A percentile compares a stretch with the other conserved stretches of the same genome.
These are phyloP conservation scores for Calonectria pseudoturangicola DNA, from an alignment of 2,329 filamentous ascomycete species.

Conservation along the genomic window DNA sequence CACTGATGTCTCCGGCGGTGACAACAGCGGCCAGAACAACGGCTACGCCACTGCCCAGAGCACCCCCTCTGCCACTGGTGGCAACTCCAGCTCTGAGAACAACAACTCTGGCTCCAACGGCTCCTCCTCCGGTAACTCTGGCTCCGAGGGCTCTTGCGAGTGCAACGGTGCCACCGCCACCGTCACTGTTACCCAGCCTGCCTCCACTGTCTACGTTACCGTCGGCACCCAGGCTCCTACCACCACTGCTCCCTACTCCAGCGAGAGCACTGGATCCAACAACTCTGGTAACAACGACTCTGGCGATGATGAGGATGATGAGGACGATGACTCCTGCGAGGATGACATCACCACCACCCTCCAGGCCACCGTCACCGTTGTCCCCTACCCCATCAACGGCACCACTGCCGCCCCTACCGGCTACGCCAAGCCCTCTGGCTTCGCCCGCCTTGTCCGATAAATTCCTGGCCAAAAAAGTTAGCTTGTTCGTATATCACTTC, in stretches of 20 bases:
- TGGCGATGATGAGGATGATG: neutral
- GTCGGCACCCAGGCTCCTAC: conserved; percentile 51
- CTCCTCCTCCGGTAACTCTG: conserved; percentile 45
- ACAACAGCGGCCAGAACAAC: conserved; percentile 37
- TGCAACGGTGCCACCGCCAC: conserved; percentile 51
- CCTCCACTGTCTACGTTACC: conserved; percentile 62
- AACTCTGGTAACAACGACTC: conserved; percentile 34
- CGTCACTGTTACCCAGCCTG: conserved; percentile 57
- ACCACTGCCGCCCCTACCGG: conserved; percentile 58
- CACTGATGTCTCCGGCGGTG: conserved; percentile 47
- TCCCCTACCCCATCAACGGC: conserved; percentile 64
- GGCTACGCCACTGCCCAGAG: conserved; percentile 49
- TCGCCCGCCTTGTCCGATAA: conserved; percentile 59
- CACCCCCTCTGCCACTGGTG: conserved; percentile 42
- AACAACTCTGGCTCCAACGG: conserved; percentile 32
- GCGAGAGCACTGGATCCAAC: conserved; percentile 46
- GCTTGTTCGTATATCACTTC: conserved; percentile 45
- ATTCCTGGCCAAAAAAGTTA: conserved; percentile 40
- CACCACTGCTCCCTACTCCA: conserved; percentile 48
- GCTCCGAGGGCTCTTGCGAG: conserved; percentile 41
- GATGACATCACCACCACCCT: conserved; percentile 54
- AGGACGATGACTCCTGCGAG: conserved; percentile 40
- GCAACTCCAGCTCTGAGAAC: conserved; percentile 4
- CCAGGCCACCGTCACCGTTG: conserved; percentile 59
- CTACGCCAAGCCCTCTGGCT: conserved; percentile 60